phyloP scores from a whole-genome alignment of 306 rosid species.

The Vigna nakashimae region DNA sequence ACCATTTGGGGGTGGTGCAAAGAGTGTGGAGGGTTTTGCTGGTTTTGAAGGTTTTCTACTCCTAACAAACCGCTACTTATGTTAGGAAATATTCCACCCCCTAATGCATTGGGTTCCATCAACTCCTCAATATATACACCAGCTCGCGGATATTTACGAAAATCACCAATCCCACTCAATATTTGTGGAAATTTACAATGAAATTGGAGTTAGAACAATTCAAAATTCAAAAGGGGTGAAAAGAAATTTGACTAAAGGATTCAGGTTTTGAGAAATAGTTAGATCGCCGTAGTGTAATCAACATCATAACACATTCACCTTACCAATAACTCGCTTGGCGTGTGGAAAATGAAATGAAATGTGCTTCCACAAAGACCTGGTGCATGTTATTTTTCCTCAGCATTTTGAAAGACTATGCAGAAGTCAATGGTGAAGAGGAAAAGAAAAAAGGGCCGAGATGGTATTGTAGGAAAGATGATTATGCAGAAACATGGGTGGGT shows the following conservation, averaged over 20 bases:
- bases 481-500: neutral
- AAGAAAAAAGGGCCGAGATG: neutral
- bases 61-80: slow-evolving; percentile 66
- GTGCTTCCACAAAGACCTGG: neutral
- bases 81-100: slow-evolving; percentile 67
- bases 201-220: neutral
- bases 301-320: slow-evolving; percentile 12
- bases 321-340: neutral
- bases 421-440: slow-evolving; percentile 28
- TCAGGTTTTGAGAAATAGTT: slow-evolving; percentile 27
- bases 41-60: slow-evolving; percentile 59
- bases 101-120: slow-evolving; percentile 79
- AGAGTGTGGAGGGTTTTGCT: slow-evolving; percentile 59
- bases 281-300: slow-evolving; percentile 6
- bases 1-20: slow-evolving; percentile 63
- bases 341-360: neutral
- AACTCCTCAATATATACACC: slow-evolving; percentile 2
- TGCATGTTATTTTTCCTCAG: slow-evolving; percentile 23
- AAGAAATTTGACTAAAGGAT: slow-evolving; percentile 5
- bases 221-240: slow-evolving; percentile 19
- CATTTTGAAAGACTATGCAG: neutral
- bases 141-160: neutral
- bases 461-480: neutral
- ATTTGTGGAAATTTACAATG: neutral
- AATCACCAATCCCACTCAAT: neutral